Conservation (phyloP, 345 rosid species). For the Schrenkiella parvula region DNA sequence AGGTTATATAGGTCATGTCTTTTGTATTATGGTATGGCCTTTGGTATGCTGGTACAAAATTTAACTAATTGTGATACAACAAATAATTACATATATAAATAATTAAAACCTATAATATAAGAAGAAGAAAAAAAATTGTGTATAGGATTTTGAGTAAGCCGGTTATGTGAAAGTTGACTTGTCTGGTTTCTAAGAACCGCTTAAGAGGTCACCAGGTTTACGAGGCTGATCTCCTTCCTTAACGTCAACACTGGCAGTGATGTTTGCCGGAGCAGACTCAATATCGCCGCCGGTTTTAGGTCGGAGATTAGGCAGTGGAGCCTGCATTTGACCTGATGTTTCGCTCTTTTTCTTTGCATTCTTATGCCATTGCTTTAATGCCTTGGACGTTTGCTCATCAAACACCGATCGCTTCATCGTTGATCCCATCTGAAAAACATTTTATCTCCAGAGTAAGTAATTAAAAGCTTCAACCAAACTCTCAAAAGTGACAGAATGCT, state of each 20-base stretch:
- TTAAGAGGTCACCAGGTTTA: conserved; percentile 28
- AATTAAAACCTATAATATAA: conserved; percentile 9
- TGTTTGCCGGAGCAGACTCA: conserved; percentile 45
- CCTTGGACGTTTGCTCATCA: conserved; percentile 85
- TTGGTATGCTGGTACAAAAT: conserved; percentile 8
- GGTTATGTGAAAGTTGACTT: not conserved
- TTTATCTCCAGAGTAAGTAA: not conserved
- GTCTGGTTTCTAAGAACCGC: conserved; percentile 12
- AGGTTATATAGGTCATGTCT: not conserved
- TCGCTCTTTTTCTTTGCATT: conserved; percentile 59
- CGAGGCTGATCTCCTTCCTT: conserved; percentile 21
- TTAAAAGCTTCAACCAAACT: not conserved
- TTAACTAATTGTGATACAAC: conserved; percentile 22
- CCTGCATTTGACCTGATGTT: conserved; percentile 1
- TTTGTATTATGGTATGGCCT: not conserved
- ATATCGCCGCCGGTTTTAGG: conserved; percentile 21
- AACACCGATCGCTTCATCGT: conserved; percentile 92
- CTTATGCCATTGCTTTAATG: conserved; percentile 76
- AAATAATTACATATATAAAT: conserved; percentile 7
- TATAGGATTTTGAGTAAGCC: not conserved
- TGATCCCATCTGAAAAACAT: conserved; percentile 75
- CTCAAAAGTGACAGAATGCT: not conserved
- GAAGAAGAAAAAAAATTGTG: not conserved
- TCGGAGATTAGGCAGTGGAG: not conserved
- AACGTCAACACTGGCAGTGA: conserved; percentile 48